These are phyloP conservation scores for Schizothecium vesticola DNA, from an alignment of 495 filamentous ascomycete species.

Conservation along the genomic window DNA sequence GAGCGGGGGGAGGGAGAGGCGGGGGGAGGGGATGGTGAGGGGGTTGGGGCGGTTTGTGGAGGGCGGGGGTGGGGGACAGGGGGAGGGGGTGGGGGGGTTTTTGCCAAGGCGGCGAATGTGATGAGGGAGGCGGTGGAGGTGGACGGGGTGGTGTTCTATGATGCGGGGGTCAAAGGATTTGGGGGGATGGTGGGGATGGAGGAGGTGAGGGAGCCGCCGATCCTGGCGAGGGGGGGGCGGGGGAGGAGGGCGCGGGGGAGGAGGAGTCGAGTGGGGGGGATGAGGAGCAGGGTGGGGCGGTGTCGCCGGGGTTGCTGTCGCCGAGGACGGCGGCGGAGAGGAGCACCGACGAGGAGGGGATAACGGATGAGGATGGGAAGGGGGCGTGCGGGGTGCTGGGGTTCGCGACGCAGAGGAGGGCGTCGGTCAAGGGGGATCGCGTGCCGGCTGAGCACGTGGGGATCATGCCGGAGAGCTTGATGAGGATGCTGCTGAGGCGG, in stretches of 20 bases:
- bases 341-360: background rate
- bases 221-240: background rate
- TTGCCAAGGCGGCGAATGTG: slow-evolving; percentile 40
- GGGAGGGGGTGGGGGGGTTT: slow-evolving; percentile 3
- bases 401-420: slow-evolving; percentile 26
- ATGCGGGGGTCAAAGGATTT: slow-evolving; percentile 37
- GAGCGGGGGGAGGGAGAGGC: slow-evolving; percentile 52
- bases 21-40: slow-evolving; percentile 54
- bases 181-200: slow-evolving; percentile 11
- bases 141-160: slow-evolving; percentile 49
- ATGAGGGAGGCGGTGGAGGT: slow-evolving; percentile 48
- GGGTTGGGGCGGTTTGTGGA: slow-evolving; percentile 62
- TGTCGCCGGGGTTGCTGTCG: background rate
- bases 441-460: background rate
- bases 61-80: slow-evolving; percentile 14
- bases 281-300: slow-evolving; percentile 3
- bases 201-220: background rate
- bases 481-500: slow-evolving; percentile 49
- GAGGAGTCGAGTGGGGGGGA: slow-evolving; percentile 3
- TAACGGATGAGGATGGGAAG: background rate
- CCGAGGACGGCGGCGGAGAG: background rate
- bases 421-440: slow-evolving; percentile 21
- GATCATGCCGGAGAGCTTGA: slow-evolving; percentile 31
- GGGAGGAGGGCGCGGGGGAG: background rate
- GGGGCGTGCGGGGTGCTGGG: slow-evolving; percentile 21